Base-by-base conservation (phyloP, 1,284 basidiomycete genomes). In the Coriolopsis trogii region DNA sequence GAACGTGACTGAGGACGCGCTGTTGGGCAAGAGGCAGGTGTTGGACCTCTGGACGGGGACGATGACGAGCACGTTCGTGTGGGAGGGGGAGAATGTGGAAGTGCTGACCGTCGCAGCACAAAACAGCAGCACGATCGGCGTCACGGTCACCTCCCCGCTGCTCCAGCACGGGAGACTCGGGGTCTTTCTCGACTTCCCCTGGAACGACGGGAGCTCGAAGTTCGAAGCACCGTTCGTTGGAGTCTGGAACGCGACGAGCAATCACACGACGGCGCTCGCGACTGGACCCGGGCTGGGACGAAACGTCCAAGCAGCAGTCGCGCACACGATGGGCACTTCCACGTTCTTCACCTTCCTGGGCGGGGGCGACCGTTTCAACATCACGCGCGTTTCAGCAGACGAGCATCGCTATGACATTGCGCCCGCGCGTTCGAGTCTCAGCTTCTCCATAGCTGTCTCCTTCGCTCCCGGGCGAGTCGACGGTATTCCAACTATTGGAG, bases 151-250 rank as follows among this genome's bases (percentile, higher is more conserved):
- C 1, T 83, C 81, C 12, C 16, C 67, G 1, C 68, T 82, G 15
- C 34, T 84, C 6, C 16, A 57, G 21, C 52, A 62, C n/a, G 72
- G 74, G 5, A 66, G 66, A 39, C 63, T 82, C 5, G 79, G 75
- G 0, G 18, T 82, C 0, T 83, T 81, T 64, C 55, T 85, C n/a
- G 81, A 85, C 62, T 84, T 81, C 60, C 81, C 81, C 7, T 85
- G 81, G 80, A 79, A 78, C 62, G 81, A 82, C 55, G 82, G 82
- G 4, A 68, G 62, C 34, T 50, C 66, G 18, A 82, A 84, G 59
- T 85, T 84, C 64, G 73, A 73, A 21, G 81, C 78, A 6, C 82
- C 81, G 0, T 82, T 82, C 58, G 82, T 85, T 0, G 82, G 82
- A 1, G 64, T 65, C 16, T 83, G 69, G 68, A 75, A 79, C 56